Evolutionary conservation across 1,284 basidiomycete species (phyloP).

Genomic region (Hemileia vastatrix): DNA sequence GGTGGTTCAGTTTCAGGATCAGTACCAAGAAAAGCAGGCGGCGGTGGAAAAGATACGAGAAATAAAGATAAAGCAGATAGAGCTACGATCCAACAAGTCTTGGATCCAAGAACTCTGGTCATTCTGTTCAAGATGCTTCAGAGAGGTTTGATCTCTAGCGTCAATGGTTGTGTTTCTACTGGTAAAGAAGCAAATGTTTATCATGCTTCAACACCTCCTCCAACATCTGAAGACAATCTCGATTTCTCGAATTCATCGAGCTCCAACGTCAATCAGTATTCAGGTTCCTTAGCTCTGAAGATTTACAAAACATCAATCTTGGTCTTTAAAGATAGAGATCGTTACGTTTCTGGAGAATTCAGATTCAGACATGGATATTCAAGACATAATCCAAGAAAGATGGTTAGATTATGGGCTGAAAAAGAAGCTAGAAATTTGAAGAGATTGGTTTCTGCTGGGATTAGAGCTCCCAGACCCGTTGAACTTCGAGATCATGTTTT

Average conservation of each 20-base stretch:
- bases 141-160: conserved; percentile 67
- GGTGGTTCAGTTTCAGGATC: conserved; percentile 54
- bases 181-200: conserved; percentile 98
- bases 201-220: conserved; percentile 54
- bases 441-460: conserved; percentile 66
- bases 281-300: conserved; percentile 69
- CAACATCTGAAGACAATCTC: conserved; percentile 44
- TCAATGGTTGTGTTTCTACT: conserved; percentile 87
- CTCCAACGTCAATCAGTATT: conserved; percentile 42
- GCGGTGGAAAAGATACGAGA: conserved; percentile 47
- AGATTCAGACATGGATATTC: conserved; percentile 89
- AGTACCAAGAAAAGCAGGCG: conserved; percentile 39
- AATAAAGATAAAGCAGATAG: conserved; percentile 88
- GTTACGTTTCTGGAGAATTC: conserved; percentile 76
- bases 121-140: conserved; percentile 91
- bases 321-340: conserved; percentile 90
- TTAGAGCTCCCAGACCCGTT: conserved; percentile 74
- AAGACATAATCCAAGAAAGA: conserved; percentile 88
- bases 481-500: conserved; percentile 95
- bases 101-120: conserved; percentile 78
- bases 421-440: conserved; percentile 96
- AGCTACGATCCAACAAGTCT: conserved; percentile 85
- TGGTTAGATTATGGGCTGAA: conserved; percentile 98
- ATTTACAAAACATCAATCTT: conserved; percentile 99
- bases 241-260: background rate